Conservation (phyloP, 345 rosid species). For the Citrus cavaleriei region DNA sequence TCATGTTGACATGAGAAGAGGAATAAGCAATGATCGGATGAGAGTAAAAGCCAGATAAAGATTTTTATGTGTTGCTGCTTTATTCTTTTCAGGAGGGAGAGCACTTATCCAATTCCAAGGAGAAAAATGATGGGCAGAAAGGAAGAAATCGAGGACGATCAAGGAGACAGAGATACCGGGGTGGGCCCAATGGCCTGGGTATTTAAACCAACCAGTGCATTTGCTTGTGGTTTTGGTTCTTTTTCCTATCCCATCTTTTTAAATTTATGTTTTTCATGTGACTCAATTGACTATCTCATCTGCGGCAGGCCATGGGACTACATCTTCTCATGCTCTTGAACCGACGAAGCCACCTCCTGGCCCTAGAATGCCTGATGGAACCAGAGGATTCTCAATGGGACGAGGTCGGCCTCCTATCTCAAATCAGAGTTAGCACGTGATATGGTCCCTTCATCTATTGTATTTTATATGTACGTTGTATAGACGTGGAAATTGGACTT, state of each 20-base stretch:
- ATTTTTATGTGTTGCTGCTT: background rate
- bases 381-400: slow-evolving; percentile 87
- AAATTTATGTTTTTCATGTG: background rate
- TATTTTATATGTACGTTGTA: background rate
- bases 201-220: background rate
- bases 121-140: slow-evolving; percentile 58
- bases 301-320: slow-evolving; percentile 58
- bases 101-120: slow-evolving; percentile 18
- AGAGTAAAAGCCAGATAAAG: background rate
- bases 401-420: slow-evolving; percentile 59
- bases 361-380: slow-evolving; percentile 99
- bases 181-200: slow-evolving; percentile 49
- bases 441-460: slow-evolving; percentile 19
- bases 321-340: slow-evolving; percentile 41
- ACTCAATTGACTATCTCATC: background rate
- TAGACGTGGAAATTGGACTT: slow-evolving; percentile 15
- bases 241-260: background rate
- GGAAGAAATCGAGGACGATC: slow-evolving; percentile 45
- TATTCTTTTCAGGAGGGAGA: slow-evolving; percentile 42
- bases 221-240: background rate
- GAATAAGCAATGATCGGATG: background rate
- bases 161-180: slow-evolving; percentile 50
- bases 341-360: slow-evolving; percentile 80
- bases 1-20: background rate
- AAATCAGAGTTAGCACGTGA: slow-evolving; percentile 14